Percentiles rank a stretch among this genome's conserved stretches.
Evolutionary conservation across 352 stramenopile genomes (phyloP).

Genomic region (Peronospora farinosa): DNA sequence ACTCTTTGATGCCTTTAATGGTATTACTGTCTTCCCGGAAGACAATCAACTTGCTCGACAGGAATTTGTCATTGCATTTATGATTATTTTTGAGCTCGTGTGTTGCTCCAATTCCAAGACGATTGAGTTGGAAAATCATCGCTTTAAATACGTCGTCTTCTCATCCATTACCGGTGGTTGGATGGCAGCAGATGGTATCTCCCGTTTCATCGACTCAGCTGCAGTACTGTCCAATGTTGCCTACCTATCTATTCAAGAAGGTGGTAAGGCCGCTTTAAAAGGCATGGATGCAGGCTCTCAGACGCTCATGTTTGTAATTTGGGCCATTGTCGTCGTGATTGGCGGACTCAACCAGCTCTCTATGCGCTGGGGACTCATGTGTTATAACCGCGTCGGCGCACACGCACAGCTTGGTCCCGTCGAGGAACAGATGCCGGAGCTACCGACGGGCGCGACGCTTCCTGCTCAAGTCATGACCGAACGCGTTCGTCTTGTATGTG

Average conservation of each 20-base stretch:
- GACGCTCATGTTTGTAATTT: slow-evolving; percentile 76
- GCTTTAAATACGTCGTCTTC: slow-evolving; percentile 87
- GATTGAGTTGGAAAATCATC: slow-evolving; percentile 79
- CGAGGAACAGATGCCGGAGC: slow-evolving; percentile 60
- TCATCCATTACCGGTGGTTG: slow-evolving; percentile 64
- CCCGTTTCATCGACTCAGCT: slow-evolving; percentile 53
- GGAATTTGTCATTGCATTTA: slow-evolving; percentile 84
- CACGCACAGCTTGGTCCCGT: slow-evolving; percentile 64
- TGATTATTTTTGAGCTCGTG: slow-evolving; percentile 84
- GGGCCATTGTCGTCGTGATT: slow-evolving; percentile 52
- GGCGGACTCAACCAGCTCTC: slow-evolving; percentile 71
- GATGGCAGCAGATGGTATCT: slow-evolving; percentile 69
- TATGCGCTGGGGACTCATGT: slow-evolving; percentile 85
- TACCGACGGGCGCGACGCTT: slow-evolving; percentile 65
- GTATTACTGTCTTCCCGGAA: slow-evolving; percentile 53
- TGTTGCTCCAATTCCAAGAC: slow-evolving; percentile 75
- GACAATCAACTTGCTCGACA: slow-evolving; percentile 78
- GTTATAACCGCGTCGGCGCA: slow-evolving; percentile 82
- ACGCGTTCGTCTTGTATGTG: slow-evolving; percentile 77
- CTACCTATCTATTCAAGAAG: slow-evolving; percentile 60
- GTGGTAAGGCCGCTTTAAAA: slow-evolving; percentile 40
- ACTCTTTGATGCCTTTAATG: slow-evolving; percentile 68
- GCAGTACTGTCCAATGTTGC: slow-evolving; percentile 57
- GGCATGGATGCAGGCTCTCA: slow-evolving; percentile 51
- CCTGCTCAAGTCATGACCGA: slow-evolving; percentile 45